These are phyloP conservation scores for Yamadazyma conglobata DNA, from an alignment of 1,139 yeast genomes.

Conservation along the genomic window DNA sequence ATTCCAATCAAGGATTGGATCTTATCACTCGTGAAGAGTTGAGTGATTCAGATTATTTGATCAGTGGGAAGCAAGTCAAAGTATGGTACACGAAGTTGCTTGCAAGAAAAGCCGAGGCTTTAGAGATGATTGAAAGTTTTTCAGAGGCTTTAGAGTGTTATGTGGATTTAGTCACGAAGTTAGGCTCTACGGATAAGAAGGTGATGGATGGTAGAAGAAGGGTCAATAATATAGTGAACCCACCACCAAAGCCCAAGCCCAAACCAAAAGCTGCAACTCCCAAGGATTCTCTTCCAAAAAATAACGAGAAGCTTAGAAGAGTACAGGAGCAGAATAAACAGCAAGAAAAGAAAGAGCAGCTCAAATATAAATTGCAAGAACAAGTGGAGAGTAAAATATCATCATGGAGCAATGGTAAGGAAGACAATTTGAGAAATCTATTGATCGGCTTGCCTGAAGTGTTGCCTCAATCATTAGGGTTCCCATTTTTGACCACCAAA, in stretches of 20 bases:
- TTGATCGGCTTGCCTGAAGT: conserved; percentile 63
- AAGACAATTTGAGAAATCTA: conserved; percentile 72
- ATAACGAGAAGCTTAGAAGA: conserved; percentile 15
- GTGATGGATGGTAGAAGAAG: conserved; percentile 81
- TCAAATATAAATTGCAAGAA: conserved; percentile 59
- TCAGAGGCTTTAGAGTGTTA: conserved; percentile 61
- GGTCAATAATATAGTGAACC: conserved; percentile 63
- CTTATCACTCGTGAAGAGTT: conserved; percentile 42
- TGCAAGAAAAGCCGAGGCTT: conserved; percentile 73
- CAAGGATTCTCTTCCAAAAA: conserved; percentile 10
- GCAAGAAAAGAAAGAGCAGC: conserved; percentile 51
- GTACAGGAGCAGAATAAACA: conserved; percentile 45
- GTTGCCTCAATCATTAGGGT: conserved; percentile 61
- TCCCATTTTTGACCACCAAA: conserved; percentile 38
- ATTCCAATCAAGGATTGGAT: conserved; percentile 54
- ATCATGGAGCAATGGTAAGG: conserved; percentile 71
- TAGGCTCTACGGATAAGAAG: conserved; percentile 61
- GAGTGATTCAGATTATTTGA: conserved; percentile 17
- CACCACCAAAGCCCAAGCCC: conserved; percentile 26
- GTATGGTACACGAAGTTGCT: conserved; percentile 73
- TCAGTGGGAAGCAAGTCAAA: conserved; percentile 55
- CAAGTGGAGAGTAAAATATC: conserved; percentile 51
- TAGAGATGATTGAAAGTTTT: conserved; percentile 74
- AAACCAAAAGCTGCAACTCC: conserved; percentile 14
- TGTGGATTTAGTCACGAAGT: conserved; percentile 54